These are phyloP conservation scores for Tulasnella sp. DNA, from an alignment of 768 basidiomycete genomes.

Conservation along the genomic window DNA sequence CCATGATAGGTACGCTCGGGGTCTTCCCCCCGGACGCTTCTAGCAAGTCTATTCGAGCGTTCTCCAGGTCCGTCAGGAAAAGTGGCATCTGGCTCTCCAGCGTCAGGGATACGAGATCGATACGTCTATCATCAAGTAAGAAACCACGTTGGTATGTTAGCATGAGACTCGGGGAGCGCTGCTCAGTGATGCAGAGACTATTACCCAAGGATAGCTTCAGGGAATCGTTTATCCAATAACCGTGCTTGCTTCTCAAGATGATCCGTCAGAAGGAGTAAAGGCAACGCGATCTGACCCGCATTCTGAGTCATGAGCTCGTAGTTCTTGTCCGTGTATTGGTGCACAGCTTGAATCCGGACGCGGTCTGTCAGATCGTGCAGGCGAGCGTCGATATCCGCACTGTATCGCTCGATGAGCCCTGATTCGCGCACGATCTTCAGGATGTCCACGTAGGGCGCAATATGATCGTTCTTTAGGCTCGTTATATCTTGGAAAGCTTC, in stretches of 20 bases:
- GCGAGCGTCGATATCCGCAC: slow-evolving; percentile 61
- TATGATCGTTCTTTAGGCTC: slow-evolving; percentile 57
- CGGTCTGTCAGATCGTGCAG: slow-evolving; percentile 57
- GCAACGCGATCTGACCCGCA: slow-evolving; percentile 72
- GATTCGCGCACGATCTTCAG: slow-evolving; percentile 63
- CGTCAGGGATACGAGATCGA: slow-evolving; percentile 68
- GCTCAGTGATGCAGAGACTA: too few species aligned
- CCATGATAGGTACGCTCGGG: slow-evolving; percentile 79
- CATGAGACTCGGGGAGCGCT: too few species aligned
- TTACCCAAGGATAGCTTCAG: slow-evolving; percentile 70
- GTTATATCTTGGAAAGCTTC: slow-evolving; percentile 72
- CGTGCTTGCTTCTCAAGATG: slow-evolving; percentile 85
- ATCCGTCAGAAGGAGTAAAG: slow-evolving; percentile 71
- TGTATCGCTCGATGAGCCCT: slow-evolving; percentile 58
- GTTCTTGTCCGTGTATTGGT: slow-evolving; percentile 54
- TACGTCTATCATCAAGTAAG: too few species aligned
- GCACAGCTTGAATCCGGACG: slow-evolving; percentile 46
- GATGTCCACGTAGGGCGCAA: slow-evolving; percentile 53
- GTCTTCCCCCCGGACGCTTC: slow-evolving; percentile 81
- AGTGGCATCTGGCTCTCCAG: slow-evolving; percentile 59
- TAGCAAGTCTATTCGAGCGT: slow-evolving; percentile 59
- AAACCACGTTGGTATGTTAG: too few species aligned
- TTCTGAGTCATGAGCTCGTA: slow-evolving; percentile 47
- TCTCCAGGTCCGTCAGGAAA: slow-evolving; percentile 54
- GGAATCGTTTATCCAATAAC: slow-evolving; percentile 75